Evolutionary conservation across 2,329 filamentous ascomycete species (phyloP), one percentile per base, ranked within the genome.

Genomic region (Alternaria metachromatica): DNA sequence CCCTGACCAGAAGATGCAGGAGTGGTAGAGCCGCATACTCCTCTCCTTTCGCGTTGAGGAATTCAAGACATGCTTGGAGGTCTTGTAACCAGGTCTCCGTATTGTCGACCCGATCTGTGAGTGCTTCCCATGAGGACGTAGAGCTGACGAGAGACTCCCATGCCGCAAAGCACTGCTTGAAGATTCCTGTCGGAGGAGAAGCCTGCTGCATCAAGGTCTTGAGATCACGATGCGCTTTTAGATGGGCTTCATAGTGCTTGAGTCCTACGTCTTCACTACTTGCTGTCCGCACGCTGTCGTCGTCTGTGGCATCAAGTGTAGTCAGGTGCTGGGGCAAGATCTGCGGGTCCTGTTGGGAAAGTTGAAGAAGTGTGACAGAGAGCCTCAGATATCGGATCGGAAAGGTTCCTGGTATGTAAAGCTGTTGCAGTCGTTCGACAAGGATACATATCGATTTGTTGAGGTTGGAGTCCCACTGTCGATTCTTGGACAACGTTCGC

Each of bases 321-420:
- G 68, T 23, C 13, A 62, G 43, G 4, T 55, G 51, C 62, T 74
- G 30, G 68, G 68, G 55, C 46, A 91, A 76, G 28, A 89, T 82
- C 70, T 90, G 86, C 66, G 91, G 88, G 18, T 91, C 80, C 2
- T 88, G 85, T 3, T 87, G 86, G 9, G 84, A 85, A 33, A 80
- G 66, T 51, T 78, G 77, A 12, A 80, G 66, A 33, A 79, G 62
- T 9, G 70, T 53, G 8, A 73, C 55, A 6, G 48, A 64, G 18
- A 75, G 61, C 49, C 80, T 73, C 43, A 74, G 64, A 20, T 73
- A 70, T 50, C 80, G 73, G 41, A 82, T 53, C 2, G 80, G 80
- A 53, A 75, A 80, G 5, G 57, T 43, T 8, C 66, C 43, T 4
- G 65, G 51, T 3, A 55, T 37, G 41, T 82, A 82, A 11, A 81